Base-by-base conservation (phyloP, 495 filamentous ascomycete genomes). In the Aspergillus sparsus region DNA sequence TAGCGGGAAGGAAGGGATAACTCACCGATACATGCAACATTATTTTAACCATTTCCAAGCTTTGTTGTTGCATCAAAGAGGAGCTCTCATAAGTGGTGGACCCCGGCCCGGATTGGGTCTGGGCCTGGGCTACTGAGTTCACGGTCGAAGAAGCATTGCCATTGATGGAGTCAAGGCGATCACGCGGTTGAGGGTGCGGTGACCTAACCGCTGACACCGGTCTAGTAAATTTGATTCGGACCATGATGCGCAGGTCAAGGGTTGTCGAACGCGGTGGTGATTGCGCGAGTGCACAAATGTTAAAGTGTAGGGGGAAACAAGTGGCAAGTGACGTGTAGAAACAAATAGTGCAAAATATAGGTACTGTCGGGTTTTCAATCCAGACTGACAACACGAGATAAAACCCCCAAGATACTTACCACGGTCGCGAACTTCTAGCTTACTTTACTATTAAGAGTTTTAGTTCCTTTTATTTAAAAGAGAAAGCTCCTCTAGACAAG, bases 11-110 rank as follows among this genome's bases (percentile, higher is more conserved):
- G 5, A 41, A 12, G 47, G 51, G 41, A 49, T 52, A 63, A 67
- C 73, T 64, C 46, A 74, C 72, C 49, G 69, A 68, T 18, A 71
- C 68, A 60, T 80, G 78, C 10, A 82, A 42, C 62, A 80, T 73
- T 5, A 78, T 79, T 61, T 82, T 77, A 8, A 82, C 69, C 47
- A 83, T 66, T 56, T 82, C 76, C 36, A 78, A 66, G 57, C 79
- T 83, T 55, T 82, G 79, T 44, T 72, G 72, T 57, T 78, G 70
- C 51, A 62, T 61, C 41, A 67, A 53, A 2, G 56, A 21, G 47
- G 55, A 13, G 33, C 53, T 42, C 32, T 61, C 57, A 15, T 58
- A 49, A 11, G 53, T 9, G 21, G 18, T 31, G 27, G 50, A 57
- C 21, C 57, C 62, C n/a, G 60, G 27, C 13, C 53, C 46, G 5